Base-by-base conservation (phyloP, 1,139 yeast species). In the Yamadazyma membranifaciens region DNA sequence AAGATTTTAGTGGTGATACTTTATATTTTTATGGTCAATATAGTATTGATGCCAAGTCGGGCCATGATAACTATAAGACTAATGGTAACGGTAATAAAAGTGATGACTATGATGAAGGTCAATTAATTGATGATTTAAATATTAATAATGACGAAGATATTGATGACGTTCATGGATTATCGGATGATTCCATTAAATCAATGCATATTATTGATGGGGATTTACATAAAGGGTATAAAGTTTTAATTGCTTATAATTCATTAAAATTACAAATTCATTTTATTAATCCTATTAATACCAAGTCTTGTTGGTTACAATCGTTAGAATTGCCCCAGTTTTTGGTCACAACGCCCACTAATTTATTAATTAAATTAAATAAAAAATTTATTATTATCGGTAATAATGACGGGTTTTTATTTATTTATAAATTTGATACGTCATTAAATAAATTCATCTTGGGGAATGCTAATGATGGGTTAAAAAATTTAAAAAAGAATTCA, bases 21-120 rank as follows among this genome's bases (percentile, higher is more conserved):
- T 45, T 75, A 34, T 63, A 62, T 45, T 58, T 75, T 32, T 49
- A 54, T 32, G 43, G 46, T 10, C 58, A 50, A 32, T 57, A 49
- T 31, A 38, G 44, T 24, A 27, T 48, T 10, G 17, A 32, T 4
- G 17, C 5, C 14, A 7, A 5, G 16, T 12, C 6, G 13, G 25
- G 3, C 16, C 12, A n/a, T 33, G 10, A 33, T 13, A 22, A 32
- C 3, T 6, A 13, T n/a, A 31, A 29, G 14, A 10, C n/a, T n/a
- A n/a, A n/a, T 11, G 33, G n/a, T n/a, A 6, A 15, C 16, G 24
- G 24, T 20, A 20, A 20, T 20, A 20, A 20, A 20, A 20, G 7
- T 20, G 24, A 20, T 20, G 15, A 33, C 3, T 22, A 13, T 27
- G 24, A 6, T 17, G 34, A 34, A 12, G 31, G 20, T 16, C 13